Conservation (phyloP, 2,329 filamentous ascomycete species). For the Sphaceloma murrayae region DNA sequence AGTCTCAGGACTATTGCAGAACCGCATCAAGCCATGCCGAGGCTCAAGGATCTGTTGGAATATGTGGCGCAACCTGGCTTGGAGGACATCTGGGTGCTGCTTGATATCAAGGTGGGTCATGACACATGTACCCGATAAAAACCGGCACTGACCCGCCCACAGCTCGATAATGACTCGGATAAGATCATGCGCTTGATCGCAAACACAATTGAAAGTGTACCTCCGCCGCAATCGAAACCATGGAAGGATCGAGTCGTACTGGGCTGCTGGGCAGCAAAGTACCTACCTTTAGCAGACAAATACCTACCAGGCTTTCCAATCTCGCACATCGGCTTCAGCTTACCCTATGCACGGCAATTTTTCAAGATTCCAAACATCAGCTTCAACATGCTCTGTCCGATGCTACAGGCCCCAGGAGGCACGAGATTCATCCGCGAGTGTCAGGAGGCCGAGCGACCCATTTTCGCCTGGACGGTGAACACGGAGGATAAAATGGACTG, state of each 20-base stretch:
- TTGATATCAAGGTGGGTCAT: conserved; percentile 71
- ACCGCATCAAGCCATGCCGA: conserved; percentile 63
- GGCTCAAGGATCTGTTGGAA: conserved; percentile 62
- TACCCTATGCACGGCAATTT: conserved; percentile 61
- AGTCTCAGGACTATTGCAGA: conserved; percentile 56
- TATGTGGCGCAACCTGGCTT: conserved; percentile 57
- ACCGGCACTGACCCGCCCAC: conserved; percentile 15
- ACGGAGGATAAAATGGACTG: conserved; percentile 69
- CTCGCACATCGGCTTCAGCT: conserved; percentile 59
- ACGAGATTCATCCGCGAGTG: conserved; percentile 48
- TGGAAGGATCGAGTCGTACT: conserved; percentile 70
- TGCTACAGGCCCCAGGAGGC: conserved; percentile 60
- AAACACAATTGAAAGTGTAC: conserved; percentile 49
- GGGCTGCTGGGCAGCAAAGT: conserved; percentile 73
- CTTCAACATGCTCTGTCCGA: conserved; percentile 66
- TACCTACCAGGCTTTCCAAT: conserved; percentile 55
- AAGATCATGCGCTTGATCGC: conserved; percentile 62
- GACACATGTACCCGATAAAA: not conserved
- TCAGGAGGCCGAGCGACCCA: conserved; percentile 42
- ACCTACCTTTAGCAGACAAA: conserved; percentile 52
- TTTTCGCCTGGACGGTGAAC: conserved; percentile 86
- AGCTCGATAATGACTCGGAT: conserved; percentile 61
- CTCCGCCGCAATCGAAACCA: conserved; percentile 36
- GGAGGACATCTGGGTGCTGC: conserved; percentile 65
- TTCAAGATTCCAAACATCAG: conserved; percentile 56